A percentile compares a stretch with the other conserved stretches of the same genome.
These are phyloP conservation scores for Ustulina deusta DNA, from an alignment of 2,329 filamentous ascomycete genomes.

Conservation along the genomic window DNA sequence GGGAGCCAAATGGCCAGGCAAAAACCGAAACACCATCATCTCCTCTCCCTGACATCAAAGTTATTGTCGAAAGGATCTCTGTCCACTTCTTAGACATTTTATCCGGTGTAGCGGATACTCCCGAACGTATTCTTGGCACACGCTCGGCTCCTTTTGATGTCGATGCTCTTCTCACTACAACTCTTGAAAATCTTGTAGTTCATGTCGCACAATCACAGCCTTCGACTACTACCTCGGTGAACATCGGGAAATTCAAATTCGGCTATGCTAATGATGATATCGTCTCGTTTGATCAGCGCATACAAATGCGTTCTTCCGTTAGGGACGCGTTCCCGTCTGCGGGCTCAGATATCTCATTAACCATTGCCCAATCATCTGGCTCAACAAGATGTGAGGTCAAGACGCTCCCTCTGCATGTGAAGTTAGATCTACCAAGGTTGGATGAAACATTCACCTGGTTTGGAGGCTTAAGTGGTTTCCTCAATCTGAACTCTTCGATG, in stretches of 20 bases:
- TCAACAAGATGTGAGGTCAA: conserved; percentile 71
- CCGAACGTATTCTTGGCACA: conserved; percentile 59
- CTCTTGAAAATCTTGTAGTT: conserved; percentile 59
- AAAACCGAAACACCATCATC: conserved; percentile 37
- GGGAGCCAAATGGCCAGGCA: conserved; percentile 44
- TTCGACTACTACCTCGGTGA: conserved; percentile 55
- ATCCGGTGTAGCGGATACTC: conserved; percentile 63
- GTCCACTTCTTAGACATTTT: conserved; percentile 68
- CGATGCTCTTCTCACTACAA: conserved; percentile 65
- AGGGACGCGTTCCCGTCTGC: conserved; percentile 68
- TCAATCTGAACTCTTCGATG: conserved; percentile 89
- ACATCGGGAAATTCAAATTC: conserved; percentile 69
- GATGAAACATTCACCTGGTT: conserved; percentile 91
- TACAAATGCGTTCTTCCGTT: conserved; percentile 70
- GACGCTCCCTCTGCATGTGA: conserved; percentile 81
- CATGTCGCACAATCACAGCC: conserved; percentile 47
- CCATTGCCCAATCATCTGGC: conserved; percentile 60
- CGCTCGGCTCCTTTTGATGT: conserved; percentile 56
- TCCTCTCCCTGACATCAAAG: conserved; percentile 56
- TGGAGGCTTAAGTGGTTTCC: conserved; percentile 89
- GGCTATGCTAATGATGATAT: conserved; percentile 73
- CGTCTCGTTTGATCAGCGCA: conserved; percentile 69
- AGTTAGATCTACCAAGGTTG: conserved; percentile 81
- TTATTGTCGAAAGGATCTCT: conserved; percentile 63
- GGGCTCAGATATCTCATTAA: conserved; percentile 69